Percentiles rank a stretch among this genome's conserved stretches.
Conservation (phyloP, 768 basidiomycete species). For the Hypholoma sublateritium region DNA sequence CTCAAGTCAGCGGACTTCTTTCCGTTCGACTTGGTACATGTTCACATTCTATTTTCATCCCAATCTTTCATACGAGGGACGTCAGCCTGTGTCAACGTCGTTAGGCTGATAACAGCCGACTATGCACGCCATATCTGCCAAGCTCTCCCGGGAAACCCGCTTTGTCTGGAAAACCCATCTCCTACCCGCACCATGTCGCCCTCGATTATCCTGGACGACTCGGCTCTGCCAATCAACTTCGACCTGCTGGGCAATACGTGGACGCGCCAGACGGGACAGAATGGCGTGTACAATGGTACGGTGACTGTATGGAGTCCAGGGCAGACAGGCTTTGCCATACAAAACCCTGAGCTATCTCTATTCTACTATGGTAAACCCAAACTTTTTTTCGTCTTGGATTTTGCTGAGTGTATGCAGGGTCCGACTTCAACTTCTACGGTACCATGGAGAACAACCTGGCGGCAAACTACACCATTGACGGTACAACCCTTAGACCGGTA, state of each 20-base stretch:
- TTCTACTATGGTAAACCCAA: constrained; percentile 1
- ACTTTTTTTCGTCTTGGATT: not conserved
- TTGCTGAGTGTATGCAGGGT: not conserved
- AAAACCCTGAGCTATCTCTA: not conserved
- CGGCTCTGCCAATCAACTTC: not conserved
- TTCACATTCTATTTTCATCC: no score
- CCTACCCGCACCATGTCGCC: constrained; percentile 1
- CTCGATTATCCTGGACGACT: constrained; percentile 9
- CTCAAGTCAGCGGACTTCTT: no score
- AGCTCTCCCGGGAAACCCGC: no score
- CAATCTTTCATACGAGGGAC: no score
- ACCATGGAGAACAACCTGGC: constrained; percentile 1
- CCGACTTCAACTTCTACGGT: constrained; percentile 12
- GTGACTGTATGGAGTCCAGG: constrained; percentile 1
- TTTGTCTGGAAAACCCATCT: no score
- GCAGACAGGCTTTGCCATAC: not conserved
- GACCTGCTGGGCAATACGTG: constrained; percentile 6
- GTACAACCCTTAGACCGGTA: constrained; percentile 7
- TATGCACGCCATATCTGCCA: no score
- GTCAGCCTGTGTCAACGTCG: no score
- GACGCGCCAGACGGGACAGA: constrained; percentile 1
- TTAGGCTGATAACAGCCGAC: no score
- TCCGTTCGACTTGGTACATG: no score
- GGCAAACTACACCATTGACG: constrained; percentile 12
- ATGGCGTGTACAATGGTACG: constrained; percentile 4